These are phyloP conservation scores for Colletotrichum spinosum DNA, from an alignment of 2,329 filamentous ascomycete species.

Conservation along the genomic window DNA sequence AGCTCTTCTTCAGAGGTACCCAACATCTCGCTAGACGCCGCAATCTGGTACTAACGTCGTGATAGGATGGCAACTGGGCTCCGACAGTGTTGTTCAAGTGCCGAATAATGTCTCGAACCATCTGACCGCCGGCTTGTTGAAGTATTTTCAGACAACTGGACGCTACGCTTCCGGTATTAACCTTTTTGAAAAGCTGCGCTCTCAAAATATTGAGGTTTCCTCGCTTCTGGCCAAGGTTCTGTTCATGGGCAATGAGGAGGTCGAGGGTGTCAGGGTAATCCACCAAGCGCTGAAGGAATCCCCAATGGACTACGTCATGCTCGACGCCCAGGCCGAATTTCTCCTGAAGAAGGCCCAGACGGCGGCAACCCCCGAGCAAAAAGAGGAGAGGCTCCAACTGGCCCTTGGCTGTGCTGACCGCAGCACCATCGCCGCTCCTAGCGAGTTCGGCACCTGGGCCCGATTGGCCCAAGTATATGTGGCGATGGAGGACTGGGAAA, in stretches of 20 bases:
- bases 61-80: slow-evolving; percentile 91
- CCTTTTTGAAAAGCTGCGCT: slow-evolving; percentile 93
- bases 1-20: slow-evolving; percentile 90
- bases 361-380: slow-evolving; percentile 64
- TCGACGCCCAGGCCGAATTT: slow-evolving; percentile 94
- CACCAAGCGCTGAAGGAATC: slow-evolving; percentile 90
- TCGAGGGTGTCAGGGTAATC: slow-evolving; percentile 90
- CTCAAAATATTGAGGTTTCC: slow-evolving; percentile 91
- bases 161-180: slow-evolving; percentile 96
- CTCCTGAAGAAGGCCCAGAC: slow-evolving; percentile 82
- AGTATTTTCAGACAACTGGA: slow-evolving; percentile 95
- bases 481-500: slow-evolving; percentile 93
- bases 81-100: slow-evolving; percentile 96
- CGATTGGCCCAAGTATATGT: slow-evolving; percentile 94
- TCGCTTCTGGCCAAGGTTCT: slow-evolving; percentile 91
- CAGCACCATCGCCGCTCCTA: slow-evolving; percentile 93
- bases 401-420: slow-evolving; percentile 94
- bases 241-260: slow-evolving; percentile 95
- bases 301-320: slow-evolving; percentile 97
- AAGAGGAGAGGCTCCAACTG: slow-evolving; percentile 79
- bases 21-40: background rate
- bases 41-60: slow-evolving; percentile 38
- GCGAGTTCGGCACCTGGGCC: slow-evolving; percentile 98
- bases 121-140: slow-evolving; percentile 90
- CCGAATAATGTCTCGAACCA: slow-evolving; percentile 98